A percentile compares a stretch with the other conserved stretches of the same genome.
Evolutionary conservation across 2,329 filamentous ascomycete species (phyloP).

Genomic region (Colletotrichum magnum): DNA sequence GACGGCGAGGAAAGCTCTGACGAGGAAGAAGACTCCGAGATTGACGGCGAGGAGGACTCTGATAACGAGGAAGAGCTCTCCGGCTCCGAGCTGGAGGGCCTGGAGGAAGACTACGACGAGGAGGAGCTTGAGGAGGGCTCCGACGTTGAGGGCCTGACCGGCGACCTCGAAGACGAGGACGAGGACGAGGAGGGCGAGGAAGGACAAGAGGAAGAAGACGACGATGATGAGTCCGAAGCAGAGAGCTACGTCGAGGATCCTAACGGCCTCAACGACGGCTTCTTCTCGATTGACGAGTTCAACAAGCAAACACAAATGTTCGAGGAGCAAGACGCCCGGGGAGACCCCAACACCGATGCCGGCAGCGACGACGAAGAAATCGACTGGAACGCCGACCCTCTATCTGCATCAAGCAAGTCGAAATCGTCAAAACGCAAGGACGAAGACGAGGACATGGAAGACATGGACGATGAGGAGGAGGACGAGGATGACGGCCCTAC

Average conservation of each 20-base stretch:
- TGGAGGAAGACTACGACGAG: slow-evolving; percentile 49
- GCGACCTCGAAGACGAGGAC: slow-evolving; percentile 44
- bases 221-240: slow-evolving; percentile 59
- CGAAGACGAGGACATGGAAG: slow-evolving; percentile 47
- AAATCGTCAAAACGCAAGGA: slow-evolving; percentile 47
- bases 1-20: slow-evolving; percentile 54
- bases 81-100: slow-evolving; percentile 49
- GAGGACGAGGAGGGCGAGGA: slow-evolving; percentile 53
- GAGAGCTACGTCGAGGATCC: slow-evolving; percentile 79
- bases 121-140: slow-evolving; percentile 47
- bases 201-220: slow-evolving; percentile 59
- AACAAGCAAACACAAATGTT: slow-evolving; percentile 93
- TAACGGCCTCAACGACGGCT: slow-evolving; percentile 93
- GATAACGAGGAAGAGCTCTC: slow-evolving; percentile 49
- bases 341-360: slow-evolving; percentile 80
- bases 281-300: slow-evolving; percentile 98
- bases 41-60: slow-evolving; percentile 44
- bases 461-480: slow-evolving; percentile 57
- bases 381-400: slow-evolving; percentile 88
- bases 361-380: slow-evolving; percentile 84
- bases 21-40: slow-evolving; percentile 52
- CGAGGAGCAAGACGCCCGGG: slow-evolving; percentile 86
- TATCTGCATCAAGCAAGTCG: slow-evolving; percentile 55
- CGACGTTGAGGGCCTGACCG: slow-evolving; percentile 47
- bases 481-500: slow-evolving; percentile 84